phyloP scores from a whole-genome alignment of 306 rosid genomes.

The Astragalus glycyphyllos region DNA sequence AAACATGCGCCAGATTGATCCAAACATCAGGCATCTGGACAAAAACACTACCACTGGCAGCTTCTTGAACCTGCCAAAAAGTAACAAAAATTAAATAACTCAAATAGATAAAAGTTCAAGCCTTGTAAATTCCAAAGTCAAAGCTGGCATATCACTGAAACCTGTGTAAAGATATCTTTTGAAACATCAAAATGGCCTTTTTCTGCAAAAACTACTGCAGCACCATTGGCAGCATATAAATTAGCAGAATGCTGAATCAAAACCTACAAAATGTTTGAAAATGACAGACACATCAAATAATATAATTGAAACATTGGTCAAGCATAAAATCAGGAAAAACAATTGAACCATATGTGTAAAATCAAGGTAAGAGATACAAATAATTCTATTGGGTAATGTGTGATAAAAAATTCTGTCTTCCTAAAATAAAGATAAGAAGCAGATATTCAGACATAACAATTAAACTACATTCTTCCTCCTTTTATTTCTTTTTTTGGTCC shows the following conservation, averaged over 20 bases:
- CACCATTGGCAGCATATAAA: constrained; percentile 97
- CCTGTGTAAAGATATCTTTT: constrained; percentile 88
- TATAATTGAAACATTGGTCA: constrained; percentile 9
- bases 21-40: constrained; percentile 99
- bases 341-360: constrained; percentile 14
- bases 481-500: not conserved
- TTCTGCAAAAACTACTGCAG: constrained; percentile 95
- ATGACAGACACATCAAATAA: constrained; percentile 28
- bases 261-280: constrained; percentile 62
- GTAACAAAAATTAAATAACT: constrained; percentile 42
- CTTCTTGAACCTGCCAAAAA: constrained; percentile 92
- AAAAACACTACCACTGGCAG: constrained; percentile 97
- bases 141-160: constrained; percentile 41
- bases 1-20: constrained; percentile 97
- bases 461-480: constrained; percentile 6
- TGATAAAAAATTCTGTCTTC: constrained; percentile 30
- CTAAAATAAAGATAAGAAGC: not conserved
- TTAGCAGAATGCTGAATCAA: constrained; percentile 91
- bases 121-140: constrained; percentile 31
- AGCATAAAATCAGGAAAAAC: constrained; percentile 8
- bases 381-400: not conserved
- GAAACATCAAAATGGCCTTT: constrained; percentile 99
- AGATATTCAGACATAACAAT: not conserved
- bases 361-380: constrained; percentile 30
- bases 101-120: constrained; percentile 38